phyloP scores from a whole-genome alignment of 1,284 basidiomycete genomes.

The Sporisorium sorghi region DNA sequence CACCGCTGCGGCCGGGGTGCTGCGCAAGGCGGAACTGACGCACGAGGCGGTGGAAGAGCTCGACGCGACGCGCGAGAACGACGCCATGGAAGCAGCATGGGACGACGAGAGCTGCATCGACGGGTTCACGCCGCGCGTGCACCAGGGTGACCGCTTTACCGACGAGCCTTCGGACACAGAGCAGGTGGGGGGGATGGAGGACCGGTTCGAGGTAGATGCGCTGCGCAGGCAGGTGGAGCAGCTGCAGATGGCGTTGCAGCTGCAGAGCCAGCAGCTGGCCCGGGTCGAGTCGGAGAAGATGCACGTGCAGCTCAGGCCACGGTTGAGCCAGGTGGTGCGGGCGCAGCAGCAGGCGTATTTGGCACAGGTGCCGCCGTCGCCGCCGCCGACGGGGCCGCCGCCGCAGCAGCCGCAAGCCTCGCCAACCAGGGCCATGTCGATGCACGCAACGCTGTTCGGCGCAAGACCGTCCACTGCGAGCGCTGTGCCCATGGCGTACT shows the following conservation, averaged over 20 bases:
- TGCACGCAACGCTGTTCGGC: not conserved
- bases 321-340: not conserved
- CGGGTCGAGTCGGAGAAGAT: constrained; percentile 6
- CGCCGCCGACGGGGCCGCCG: not conserved
- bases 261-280: constrained; percentile 23
- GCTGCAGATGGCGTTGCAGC: constrained; percentile 42
- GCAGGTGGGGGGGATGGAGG: not conserved
- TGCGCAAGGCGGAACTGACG: not conserved
- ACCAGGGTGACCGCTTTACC: not conserved
- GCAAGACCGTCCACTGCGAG: not conserved
- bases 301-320: not conserved
- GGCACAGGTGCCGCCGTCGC: not conserved
- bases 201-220: constrained; percentile 36
- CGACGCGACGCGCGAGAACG: not conserved
- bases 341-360: not conserved
- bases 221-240: constrained; percentile 43
- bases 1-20: not conserved
- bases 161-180: not conserved
- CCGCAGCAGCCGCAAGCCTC: not conserved
- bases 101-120: constrained; percentile 35
- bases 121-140: constrained; percentile 8
- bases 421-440: not conserved
- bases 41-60: not conserved
- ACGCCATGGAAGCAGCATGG: constrained; percentile 36
- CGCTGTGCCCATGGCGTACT: not conserved